These are phyloP conservation scores for Lipomyces chichibuensis DNA, from an alignment of 805 yeast species.

Conservation along the genomic window DNA sequence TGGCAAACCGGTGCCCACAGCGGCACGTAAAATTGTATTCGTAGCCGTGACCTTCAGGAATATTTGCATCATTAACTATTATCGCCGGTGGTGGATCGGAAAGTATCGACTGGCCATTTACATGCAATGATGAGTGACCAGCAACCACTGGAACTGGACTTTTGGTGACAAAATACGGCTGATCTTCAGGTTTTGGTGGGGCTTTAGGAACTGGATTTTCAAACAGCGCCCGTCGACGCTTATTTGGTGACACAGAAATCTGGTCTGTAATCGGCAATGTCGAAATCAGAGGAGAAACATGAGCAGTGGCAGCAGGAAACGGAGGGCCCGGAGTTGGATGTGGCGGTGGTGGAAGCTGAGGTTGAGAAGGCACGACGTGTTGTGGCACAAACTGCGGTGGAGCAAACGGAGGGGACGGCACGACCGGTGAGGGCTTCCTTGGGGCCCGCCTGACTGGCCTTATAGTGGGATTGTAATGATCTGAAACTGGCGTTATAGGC, in stretches of 20 bases:
- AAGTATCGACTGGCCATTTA: slow-evolving; percentile 19
- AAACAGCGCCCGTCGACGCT: slow-evolving; percentile 17
- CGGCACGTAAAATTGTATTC: slow-evolving; percentile 19
- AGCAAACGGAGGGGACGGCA: not conserved
- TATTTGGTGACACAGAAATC: not conserved
- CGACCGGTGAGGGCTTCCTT: not conserved
- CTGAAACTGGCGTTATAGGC: not conserved
- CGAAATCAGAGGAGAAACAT: not conserved
- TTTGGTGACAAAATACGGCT: slow-evolving; percentile 1
- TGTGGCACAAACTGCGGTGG: not conserved
- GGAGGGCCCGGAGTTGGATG: not conserved
- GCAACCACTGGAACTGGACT: not conserved
- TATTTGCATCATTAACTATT: not conserved
- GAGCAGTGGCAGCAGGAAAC: not conserved
- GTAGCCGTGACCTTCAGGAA: slow-evolving; percentile 8
- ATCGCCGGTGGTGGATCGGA: slow-evolving; percentile 17
- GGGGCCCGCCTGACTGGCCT: not conserved
- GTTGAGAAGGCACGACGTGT: not conserved
- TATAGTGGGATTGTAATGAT: not conserved
- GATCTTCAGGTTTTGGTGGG: slow-evolving; percentile 3
- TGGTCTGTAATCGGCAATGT: not conserved
- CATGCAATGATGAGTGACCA: slow-evolving; percentile 6
- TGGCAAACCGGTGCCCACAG: slow-evolving; percentile 28
- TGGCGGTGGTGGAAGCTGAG: not conserved
- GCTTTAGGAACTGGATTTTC: slow-evolving; percentile 5